Base-by-base conservation (phyloP, 257 asterid species). In the Anisodus tanguticus region DNA sequence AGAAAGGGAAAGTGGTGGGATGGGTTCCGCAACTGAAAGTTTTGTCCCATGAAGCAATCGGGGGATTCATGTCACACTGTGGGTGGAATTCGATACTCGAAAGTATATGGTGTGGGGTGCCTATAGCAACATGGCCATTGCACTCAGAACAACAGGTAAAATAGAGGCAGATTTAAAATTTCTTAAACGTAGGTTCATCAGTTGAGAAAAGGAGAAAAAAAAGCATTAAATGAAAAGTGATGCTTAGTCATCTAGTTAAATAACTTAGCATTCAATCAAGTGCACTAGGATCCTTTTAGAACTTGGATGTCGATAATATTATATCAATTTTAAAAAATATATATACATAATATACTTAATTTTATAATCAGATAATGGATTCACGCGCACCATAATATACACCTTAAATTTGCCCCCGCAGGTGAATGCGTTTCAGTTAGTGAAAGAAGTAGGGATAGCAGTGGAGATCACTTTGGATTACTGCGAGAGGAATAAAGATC, bases 81-180 rank as follows among this genome's bases (percentile, higher is more conserved):
- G 97, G 97, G 0, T 93, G 97, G 97, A 93, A 93, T 71, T 92
- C 95, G 1, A 88, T 80, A 79, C 74, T 92, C 82, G 95, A 93
- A 85, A 91, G 94, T 85, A 11, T 93, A 11, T 92, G 93, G 95
- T 88, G 85, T 13, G 92, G 92, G 15, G 93, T 91, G 53, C 94
- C 95, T 0, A 79, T 93, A 0, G 97, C 92, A 0, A 85, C 97
- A 1, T 92, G 93, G 95, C 97, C 94, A 9, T 35, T 91, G 86
- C 84, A 88, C 45, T 81, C 96, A 0, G 95, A 92, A 79, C 96
- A 93, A 47, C 93, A 93, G 62, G 83, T 41, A 41, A 41, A 41
- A 41, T 5, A 41, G 45, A 3, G 45, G 45, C 35, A 31, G 35
- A 31, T 31, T 31, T 31, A 31, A 31, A 31, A 31, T 31, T 31